Evolutionary conservation across 768 basidiomycete genomes (phyloP).

Genomic region (Trametes maxima): DNA sequence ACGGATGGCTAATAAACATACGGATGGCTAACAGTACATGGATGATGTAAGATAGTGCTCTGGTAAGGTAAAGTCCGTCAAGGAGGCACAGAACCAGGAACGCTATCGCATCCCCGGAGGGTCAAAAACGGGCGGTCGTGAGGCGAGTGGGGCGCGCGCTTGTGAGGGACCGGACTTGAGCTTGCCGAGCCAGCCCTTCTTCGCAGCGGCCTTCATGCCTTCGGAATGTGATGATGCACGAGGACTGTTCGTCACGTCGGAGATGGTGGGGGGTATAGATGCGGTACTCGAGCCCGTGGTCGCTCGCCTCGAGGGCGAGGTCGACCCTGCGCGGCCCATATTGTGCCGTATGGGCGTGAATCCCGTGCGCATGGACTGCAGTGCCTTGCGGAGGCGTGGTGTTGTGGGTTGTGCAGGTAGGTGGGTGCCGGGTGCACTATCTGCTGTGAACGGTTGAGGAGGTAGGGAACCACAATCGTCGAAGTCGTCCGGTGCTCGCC

Average conservation of each 20-base stretch:
- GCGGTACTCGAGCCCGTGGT: constrained; percentile 38
- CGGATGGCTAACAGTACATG: constrained; percentile 19
- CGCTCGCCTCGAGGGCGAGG: constrained; percentile 53
- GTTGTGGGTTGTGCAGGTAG: constrained; percentile 45
- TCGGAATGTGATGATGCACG: constrained; percentile 18
- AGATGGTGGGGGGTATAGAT: constrained; percentile 36
- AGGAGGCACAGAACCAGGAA: neutral
- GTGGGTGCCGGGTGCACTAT: constrained; percentile 42
- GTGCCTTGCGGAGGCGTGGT: constrained; percentile 62
- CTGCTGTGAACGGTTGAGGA: constrained; percentile 64
- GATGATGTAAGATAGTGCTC: constrained; percentile 12
- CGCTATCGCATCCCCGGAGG: constrained; percentile 15
- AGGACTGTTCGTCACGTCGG: constrained; percentile 73
- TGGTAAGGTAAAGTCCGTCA: constrained; percentile 1
- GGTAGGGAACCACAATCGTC: constrained; percentile 58
- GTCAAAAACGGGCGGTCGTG: constrained; percentile 17
- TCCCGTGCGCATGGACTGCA: constrained; percentile 60
- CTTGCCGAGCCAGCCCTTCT: constrained; percentile 74
- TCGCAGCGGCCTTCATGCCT: constrained; percentile 40
- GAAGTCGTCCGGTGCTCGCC: constrained; percentile 77
- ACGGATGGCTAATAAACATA: constrained; percentile 21
- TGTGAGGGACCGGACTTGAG: constrained; percentile 48
- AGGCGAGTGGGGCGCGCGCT: constrained; percentile 2
- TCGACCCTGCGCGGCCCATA: constrained; percentile 41
- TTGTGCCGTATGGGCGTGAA: constrained; percentile 73